Base-by-base conservation (phyloP, 2,329 filamentous ascomycete genomes). In the Pezicula rhizophila region DNA sequence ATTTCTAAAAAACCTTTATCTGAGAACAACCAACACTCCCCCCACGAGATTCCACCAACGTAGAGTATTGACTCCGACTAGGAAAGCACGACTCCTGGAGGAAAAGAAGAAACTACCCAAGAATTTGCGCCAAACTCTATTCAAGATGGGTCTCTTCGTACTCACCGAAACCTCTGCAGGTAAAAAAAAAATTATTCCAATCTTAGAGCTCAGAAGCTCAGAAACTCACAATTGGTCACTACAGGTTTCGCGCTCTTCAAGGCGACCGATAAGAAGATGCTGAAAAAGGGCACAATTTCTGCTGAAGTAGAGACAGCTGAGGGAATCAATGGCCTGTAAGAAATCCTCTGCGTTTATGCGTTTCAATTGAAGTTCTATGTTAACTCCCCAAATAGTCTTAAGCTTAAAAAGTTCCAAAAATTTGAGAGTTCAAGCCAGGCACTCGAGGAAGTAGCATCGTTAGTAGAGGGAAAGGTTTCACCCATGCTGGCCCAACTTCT, bases 391-490 rank as follows among this genome's bases (percentile, higher is more conserved):
- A 87, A 70, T 74, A 23, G 23, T 23, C 23, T 99, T 63, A 96
- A 96, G 74, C 78, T 97, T 67, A 97, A 97, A 79, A 85, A 92
- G 69, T 97, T 99, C 71, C 78, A 88, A 70, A 97, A 97, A 76
- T 99, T 96, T 72, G 89, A 96, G 68, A 96, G 89, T 70, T 91
- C 93, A 55, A 84, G 88, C 56, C 84, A 84, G 56, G 93, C 93
- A 56, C 78, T 99, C 51, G 87, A 95, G 68, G 92, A 99, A 75
- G 89, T 91, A 61, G 84, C 89, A 48, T 82, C 89, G 37, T 74
- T 99, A 54, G 87, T 89, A 58, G 92, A 97, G 65, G 91, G 91
- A 69, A 97, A 96, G 75, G 90, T 97, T 56, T 95, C 92, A 42
- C 85, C 90, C 50, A 84, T 93, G 70, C 79, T 99, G 55, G 76